These are phyloP conservation scores for Metarhizium anisopliae DNA, from an alignment of 2,329 filamentous ascomycete species.

Conservation along the genomic window DNA sequence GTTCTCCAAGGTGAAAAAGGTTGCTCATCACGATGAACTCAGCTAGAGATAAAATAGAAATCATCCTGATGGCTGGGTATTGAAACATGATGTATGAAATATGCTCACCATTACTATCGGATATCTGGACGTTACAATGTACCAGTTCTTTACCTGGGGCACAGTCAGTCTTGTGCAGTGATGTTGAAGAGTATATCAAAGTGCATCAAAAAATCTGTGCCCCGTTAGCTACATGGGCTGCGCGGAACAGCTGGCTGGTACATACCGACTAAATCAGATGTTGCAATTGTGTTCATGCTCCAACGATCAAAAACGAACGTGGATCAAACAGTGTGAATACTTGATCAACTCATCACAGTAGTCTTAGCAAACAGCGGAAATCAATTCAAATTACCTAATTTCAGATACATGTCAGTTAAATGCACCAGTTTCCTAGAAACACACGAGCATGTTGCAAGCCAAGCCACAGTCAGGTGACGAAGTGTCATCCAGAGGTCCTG, in stretches of 20 bases:
- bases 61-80: conserved; percentile 38
- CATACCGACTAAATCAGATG: conserved; percentile 41
- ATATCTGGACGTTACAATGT: too few relatives aligned
- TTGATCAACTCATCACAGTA: conserved; percentile 37
- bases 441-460: conserved; percentile 20
- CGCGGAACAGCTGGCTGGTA: conserved; percentile 16
- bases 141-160: not conserved
- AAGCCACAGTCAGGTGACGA: conserved; percentile 51
- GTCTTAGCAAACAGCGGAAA: conserved; percentile 6
- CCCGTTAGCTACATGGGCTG: not conserved
- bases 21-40: conserved; percentile 49
- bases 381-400: conserved; percentile 18
- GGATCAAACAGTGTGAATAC: conserved; percentile 56
- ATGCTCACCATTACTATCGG: not conserved
- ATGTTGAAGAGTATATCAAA: not conserved
- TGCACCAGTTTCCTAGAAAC: conserved; percentile 12
- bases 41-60: conserved; percentile 36
- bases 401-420: conserved; percentile 19
- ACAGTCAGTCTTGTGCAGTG: not conserved
- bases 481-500: conserved; percentile 54
- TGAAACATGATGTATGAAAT: not conserved
- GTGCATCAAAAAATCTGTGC: not conserved
- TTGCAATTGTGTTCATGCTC: conserved; percentile 45
- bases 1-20: conserved; percentile 53
- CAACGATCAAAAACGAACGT: conserved; percentile 25